These are phyloP conservation scores for Penicillium sp. DNA, from an alignment of 2,329 filamentous ascomycete species.

Conservation along the genomic window DNA sequence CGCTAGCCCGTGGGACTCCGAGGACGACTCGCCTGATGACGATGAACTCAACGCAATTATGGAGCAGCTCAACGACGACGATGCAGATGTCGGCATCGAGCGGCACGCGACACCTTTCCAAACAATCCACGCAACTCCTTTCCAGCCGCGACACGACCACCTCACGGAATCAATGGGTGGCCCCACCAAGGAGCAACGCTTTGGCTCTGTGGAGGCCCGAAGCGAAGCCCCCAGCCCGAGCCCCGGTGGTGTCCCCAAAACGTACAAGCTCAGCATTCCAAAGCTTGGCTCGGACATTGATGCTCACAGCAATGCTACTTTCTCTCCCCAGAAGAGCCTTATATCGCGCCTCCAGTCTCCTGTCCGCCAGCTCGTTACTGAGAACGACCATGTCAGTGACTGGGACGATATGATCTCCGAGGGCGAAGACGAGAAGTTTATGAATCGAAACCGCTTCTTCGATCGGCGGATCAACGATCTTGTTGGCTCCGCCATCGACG, in stretches of 20 bases:
- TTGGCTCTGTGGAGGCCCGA: slow-evolving; percentile 53
- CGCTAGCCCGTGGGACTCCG: slow-evolving; percentile 22
- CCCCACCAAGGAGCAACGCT: slow-evolving; percentile 55
- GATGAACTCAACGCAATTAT: slow-evolving; percentile 91
- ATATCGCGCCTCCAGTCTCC: slow-evolving; percentile 54
- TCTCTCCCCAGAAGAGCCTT: slow-evolving; percentile 64
- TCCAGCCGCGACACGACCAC: slow-evolving; percentile 12
- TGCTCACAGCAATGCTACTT: slow-evolving; percentile 45
- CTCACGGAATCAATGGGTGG: slow-evolving; percentile 43
- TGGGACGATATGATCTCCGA: slow-evolving; percentile 88
- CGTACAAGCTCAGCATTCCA: slow-evolving; percentile 48
- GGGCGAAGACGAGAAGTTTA: slow-evolving; percentile 78
- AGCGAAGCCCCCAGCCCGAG: slow-evolving; percentile 74
- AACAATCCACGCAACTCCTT: slow-evolving; percentile 8
- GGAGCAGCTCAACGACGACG: slow-evolving; percentile 72
- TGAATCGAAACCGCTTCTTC: slow-evolving; percentile 81
- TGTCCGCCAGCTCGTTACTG: slow-evolving; percentile 63
- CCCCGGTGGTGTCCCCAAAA: slow-evolving; percentile 55
- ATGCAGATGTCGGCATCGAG: slow-evolving; percentile 73
- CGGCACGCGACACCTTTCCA: slow-evolving; percentile 47
- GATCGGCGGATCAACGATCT: slow-evolving; percentile 85
- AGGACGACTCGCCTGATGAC: slow-evolving; percentile 38
- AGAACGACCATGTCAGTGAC: slow-evolving; percentile 70
- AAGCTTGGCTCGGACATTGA: slow-evolving; percentile 38
- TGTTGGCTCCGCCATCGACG: slow-evolving; percentile 73